Base-by-base conservation (phyloP, 495 filamentous ascomycete genomes). In the Penicillium argentinense region DNA sequence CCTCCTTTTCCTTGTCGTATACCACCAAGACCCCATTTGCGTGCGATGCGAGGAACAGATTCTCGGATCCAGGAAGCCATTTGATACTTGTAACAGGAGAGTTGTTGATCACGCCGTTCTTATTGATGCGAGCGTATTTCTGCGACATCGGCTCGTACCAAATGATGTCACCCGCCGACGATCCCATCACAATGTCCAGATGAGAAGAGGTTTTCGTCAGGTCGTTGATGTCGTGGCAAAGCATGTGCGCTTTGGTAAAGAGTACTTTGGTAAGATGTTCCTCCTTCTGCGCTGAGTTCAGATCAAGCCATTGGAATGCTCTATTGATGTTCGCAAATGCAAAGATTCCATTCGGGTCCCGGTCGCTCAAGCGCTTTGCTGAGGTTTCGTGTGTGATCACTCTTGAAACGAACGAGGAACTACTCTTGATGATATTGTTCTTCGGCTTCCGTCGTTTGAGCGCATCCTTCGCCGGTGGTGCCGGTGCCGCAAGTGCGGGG, bases 61-160 rank as follows among this genome's bases (percentile, higher is more conserved):
- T 89, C 57, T 97, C 93, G n/a, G 89, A 92, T 12, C 87, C 86
- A 0, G 93, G 93, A 16, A 97, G 80, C 93, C 93, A 98, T 51
- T 82, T 81, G 56, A 97, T 95, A 44, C 90, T 81, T 2, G 87
- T 86, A 9, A 97, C 84, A 1, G 93, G 82, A 2, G 88, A 88
- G 28, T 80, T 72, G 63, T 92, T 95, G 63, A 97, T 91, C 42
- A 86, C 78, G 7, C 91, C 91, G 65, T 97, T 97, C 68, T 98
- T 98, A 68, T 98, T 98, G 48, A 98, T 77, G 4, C 95, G 84
- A 2, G 87, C 87, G 63, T 98, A 98, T 60, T 96, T 93, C 57
- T 96, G 91, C 14, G 90, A 91, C 59, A 96, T 89, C 9, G 93
- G 91, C 69, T 98, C 93, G 72, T 92, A 98, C 95, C 95, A 98